Evolutionary conservation across 805 yeast genomes (phyloP), one percentile per base, ranked within the genome.

Genomic region (Starmerella sp.): DNA sequence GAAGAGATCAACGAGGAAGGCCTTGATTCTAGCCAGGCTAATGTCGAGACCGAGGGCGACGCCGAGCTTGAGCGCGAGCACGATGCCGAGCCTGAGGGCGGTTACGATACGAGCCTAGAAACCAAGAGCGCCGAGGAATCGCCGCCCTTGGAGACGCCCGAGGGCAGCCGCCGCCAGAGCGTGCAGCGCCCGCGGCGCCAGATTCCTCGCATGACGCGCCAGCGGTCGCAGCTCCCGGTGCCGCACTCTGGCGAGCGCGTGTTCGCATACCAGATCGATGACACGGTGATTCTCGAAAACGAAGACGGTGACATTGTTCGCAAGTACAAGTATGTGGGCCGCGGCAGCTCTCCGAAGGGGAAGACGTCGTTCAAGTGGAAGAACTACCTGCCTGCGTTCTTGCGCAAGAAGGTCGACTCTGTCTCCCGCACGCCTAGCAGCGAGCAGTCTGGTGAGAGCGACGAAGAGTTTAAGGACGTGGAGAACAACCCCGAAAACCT

Each of bases 261-360:
- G 6, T 57, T 48, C 69, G 97, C 96, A 1, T 91, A 82, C 68
- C 85, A 84, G 68, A 75, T 86, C 42, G 93, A 83, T 65, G 82
- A 87, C 63, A 75, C 81, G 56, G 78, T 93, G 53, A 76, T 88
- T 56, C 83, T 93, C 55, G 98, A 91, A 68, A 86, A 89, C 64
- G 86, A 80, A 46, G 95, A 90, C 11, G 98, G 97, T 60, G 97
- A 91, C 62, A 80, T 93, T 54, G 73, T 93, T 47, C 81, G 96
- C 65, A 76, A 95, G 52, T 91, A 89, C 69, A 77, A 73, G 62
- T 82, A 90, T 52, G 86, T 83, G 63, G 77, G 79, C 4, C 87
- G 82, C 28, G 65, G 63, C 14, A 46, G 41, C 13, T 34, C 39
- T 5, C 50, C 50, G 6, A 46, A 35, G 17, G 6, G 28, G 28